Evolutionary conservation across 225 moss, liverwort and hornwort species (phyloP).

Genomic region (Bryoerythrophyllum caledonicum): DNA sequence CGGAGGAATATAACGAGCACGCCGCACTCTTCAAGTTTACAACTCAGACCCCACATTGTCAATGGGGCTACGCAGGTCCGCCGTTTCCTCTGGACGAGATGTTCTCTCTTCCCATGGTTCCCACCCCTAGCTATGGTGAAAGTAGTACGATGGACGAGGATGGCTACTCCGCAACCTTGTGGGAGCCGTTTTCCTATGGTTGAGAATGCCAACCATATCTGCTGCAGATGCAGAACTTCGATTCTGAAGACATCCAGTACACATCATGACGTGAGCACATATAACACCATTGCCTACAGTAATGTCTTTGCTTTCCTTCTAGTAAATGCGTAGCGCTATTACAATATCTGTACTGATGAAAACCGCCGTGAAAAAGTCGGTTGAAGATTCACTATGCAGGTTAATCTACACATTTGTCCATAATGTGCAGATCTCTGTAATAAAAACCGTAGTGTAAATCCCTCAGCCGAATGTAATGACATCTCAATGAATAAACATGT

Average conservation of each 20-base stretch:
- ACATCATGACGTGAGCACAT: background rate
- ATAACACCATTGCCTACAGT: background rate
- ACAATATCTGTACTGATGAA: background rate
- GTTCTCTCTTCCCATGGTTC: background rate
- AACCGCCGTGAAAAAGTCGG: background rate
- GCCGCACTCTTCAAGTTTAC: background rate
- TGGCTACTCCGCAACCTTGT: background rate
- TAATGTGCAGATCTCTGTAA: conserved; percentile 23
- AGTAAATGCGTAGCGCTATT: background rate
- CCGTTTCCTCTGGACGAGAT: background rate
- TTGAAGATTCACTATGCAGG: background rate
- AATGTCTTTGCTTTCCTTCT: background rate
- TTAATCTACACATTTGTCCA: conserved; percentile 10
- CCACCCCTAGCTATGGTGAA: background rate
- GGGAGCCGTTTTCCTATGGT: background rate
- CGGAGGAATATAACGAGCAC: conserved; percentile 17
- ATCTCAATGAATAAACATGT: conserved; percentile 4
- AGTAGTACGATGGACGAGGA: background rate
- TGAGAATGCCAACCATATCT: background rate
- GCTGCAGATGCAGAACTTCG: background rate
- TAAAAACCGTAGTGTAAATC: conserved; percentile 1
- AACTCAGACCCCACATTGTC: background rate
- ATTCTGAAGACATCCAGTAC: background rate
- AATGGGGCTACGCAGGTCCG: background rate
- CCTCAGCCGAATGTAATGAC: background rate